Evolutionary conservation across 176 grass and related monocot genomes (phyloP).

Genomic region (Eleusine coracana): DNA sequence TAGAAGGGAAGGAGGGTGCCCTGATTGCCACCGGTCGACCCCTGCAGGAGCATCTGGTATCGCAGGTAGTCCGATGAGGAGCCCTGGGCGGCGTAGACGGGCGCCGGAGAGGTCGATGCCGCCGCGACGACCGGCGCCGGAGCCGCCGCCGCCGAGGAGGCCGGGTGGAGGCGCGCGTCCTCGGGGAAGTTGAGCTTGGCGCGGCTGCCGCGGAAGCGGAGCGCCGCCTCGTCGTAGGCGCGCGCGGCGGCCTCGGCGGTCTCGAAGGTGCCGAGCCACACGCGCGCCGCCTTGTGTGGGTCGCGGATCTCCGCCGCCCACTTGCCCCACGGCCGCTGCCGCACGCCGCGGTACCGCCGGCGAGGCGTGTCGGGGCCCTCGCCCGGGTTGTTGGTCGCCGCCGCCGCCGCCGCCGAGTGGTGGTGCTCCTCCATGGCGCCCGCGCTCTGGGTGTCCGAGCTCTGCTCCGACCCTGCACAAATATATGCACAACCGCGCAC

Average conservation of each 20-base stretch:
- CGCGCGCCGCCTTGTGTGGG: slow-evolving; percentile 95
- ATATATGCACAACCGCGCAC: slow-evolving; percentile 30
- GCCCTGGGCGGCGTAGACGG: slow-evolving; percentile 5
- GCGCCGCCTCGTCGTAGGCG: slow-evolving; percentile 94
- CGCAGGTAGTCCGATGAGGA: slow-evolving; percentile 42
- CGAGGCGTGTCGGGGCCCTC: slow-evolving; percentile 39
- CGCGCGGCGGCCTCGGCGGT: slow-evolving; percentile 92
- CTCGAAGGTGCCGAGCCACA: slow-evolving; percentile 99
- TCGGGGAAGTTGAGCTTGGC: slow-evolving; percentile 99
- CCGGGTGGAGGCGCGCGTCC: slow-evolving; percentile 63
- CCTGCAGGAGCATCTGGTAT: slow-evolving; percentile 57
- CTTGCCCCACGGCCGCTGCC: slow-evolving; percentile 98
- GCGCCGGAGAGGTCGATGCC: background rate
- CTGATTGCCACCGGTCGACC: slow-evolving; percentile 21
- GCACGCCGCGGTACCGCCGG: slow-evolving; percentile 77
- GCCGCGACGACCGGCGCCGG: background rate
- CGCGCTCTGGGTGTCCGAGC: slow-evolving; percentile 39
- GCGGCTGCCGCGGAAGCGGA: slow-evolving; percentile 85
- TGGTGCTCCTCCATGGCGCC: slow-evolving; percentile 55
- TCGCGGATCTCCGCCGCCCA: slow-evolving; percentile 99
- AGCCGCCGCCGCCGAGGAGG: background rate
- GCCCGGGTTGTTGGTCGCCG: background rate
- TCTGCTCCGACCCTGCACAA: slow-evolving; percentile 49
- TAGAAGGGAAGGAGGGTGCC: slow-evolving; percentile 49
- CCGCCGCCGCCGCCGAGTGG: slow-evolving; percentile 27